Evolutionary conservation across 441 rosid genomes (phyloP).

Genomic region (Melastoma candidum): DNA sequence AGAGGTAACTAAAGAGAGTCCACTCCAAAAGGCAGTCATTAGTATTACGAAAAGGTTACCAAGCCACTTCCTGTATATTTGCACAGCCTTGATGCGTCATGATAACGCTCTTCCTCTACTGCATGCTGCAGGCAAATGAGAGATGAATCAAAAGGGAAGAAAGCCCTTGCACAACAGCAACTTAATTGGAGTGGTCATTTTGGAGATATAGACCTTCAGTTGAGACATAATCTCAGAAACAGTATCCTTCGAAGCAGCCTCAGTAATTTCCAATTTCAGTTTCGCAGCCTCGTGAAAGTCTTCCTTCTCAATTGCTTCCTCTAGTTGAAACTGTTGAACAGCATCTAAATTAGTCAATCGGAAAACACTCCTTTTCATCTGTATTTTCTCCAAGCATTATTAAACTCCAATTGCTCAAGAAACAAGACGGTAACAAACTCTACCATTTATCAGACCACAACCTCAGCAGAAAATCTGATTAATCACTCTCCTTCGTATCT

Average conservation of each 20-base stretch:
- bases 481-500: no score
- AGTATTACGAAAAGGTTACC: constrained; percentile 34
- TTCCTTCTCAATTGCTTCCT: constrained; percentile 80
- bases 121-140: constrained; percentile 42
- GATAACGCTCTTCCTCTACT: constrained; percentile 70
- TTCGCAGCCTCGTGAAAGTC: constrained; percentile 81
- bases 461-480: no score
- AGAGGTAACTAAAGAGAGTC: neutral
- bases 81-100: constrained; percentile 72
- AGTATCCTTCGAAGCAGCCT: constrained; percentile 57
- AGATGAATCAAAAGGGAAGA: constrained; percentile 12
- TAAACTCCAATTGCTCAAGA: no score
- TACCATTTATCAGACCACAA: no score
- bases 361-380: neutral
- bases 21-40: constrained; percentile 4
- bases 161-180: constrained; percentile 1
- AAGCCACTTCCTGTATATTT: constrained; percentile 80
- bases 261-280: constrained; percentile 58
- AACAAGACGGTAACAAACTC: no score
- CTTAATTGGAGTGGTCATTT: neutral
- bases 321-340: constrained; percentile 65
- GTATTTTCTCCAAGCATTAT: no score
- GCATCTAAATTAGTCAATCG: constrained; percentile 5
- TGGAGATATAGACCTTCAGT: constrained; percentile 43
- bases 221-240: constrained; percentile 72